Conservation (phyloP, 2,329 filamentous ascomycete species). For the Colletotrichum cereale region DNA sequence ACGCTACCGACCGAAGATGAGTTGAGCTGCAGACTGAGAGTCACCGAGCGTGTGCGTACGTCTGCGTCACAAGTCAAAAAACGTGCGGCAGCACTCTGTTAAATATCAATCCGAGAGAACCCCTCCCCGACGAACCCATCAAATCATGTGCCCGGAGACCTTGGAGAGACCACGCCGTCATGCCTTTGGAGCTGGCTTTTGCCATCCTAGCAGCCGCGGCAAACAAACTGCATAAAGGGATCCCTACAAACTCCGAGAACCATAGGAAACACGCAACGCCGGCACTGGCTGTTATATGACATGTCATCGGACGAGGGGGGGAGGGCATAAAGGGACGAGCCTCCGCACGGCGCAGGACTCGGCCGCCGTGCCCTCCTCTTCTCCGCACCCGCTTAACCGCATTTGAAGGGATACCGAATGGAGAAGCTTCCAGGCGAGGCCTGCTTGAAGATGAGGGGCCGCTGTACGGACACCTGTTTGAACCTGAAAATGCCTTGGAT, state of each 20-base stretch:
- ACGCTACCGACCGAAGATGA: neutral
- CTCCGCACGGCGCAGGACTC: slow-evolving; percentile 11
- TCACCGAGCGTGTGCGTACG: slow-evolving; percentile 26
- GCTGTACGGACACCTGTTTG: slow-evolving; percentile 9
- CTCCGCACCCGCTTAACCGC: slow-evolving; percentile 12
- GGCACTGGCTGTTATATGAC: neutral
- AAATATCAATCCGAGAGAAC: neutral
- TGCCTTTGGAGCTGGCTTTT: slow-evolving; percentile 13
- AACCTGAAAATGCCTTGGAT: slow-evolving; percentile 35
- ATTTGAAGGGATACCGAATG: neutral
- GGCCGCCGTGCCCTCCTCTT: neutral
- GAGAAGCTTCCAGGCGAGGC: neutral
- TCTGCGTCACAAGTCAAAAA: neutral
- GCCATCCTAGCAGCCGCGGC: neutral
- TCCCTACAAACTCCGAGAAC: slow-evolving; percentile 3
- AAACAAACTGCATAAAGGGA: slow-evolving; percentile 22
- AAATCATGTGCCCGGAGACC: neutral
- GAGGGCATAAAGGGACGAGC: slow-evolving; percentile 10
- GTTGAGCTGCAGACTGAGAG: neutral
- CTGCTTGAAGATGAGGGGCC: slow-evolving; percentile 6
- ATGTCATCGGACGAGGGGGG: slow-evolving; percentile 7
- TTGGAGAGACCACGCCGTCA: slow-evolving; percentile 16
- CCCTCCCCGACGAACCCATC: neutral
- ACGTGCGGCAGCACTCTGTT: slow-evolving; percentile 1
- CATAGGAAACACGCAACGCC: neutral